Conservation (phyloP, 1,284 basidiomycete genomes). For the Sporisorium sorghi region DNA sequence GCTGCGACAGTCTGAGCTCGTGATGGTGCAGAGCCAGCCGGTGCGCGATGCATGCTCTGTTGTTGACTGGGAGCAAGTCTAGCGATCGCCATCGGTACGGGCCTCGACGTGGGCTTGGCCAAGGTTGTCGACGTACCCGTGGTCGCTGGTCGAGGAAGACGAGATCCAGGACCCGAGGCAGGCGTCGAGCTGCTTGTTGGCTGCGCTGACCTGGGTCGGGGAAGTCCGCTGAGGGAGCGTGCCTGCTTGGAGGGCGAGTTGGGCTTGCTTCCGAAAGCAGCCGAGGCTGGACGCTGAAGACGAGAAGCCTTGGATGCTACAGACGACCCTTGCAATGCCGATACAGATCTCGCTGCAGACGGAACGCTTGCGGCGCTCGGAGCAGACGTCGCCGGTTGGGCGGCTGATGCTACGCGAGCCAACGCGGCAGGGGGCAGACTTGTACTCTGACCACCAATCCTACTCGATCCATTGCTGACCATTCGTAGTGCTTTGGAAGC, state of each 20-base stretch:
- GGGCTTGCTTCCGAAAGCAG: conserved; percentile 15
- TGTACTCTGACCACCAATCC: conserved; percentile 20
- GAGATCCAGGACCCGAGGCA: conserved; percentile 25
- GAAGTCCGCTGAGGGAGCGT: conserved; percentile 30
- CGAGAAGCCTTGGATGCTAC: conserved; percentile 40
- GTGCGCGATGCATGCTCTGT: conserved; percentile 3
- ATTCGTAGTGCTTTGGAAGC: conserved; percentile 32
- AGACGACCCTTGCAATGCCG: conserved; percentile 17
- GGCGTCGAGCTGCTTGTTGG: not conserved
- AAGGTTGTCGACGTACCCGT: conserved; percentile 3
- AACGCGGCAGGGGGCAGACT: conserved; percentile 25
- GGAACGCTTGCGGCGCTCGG: not conserved
- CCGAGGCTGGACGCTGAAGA: conserved; percentile 28
- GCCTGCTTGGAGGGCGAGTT: conserved; percentile 33
- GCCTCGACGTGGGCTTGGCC: conserved; percentile 17
- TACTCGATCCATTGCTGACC: conserved; percentile 18
- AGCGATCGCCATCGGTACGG: conserved; percentile 40
- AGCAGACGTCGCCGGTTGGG: not conserved
- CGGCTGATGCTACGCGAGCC: conserved; percentile 10
- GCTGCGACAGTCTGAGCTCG: not conserved
- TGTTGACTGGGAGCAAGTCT: conserved; percentile 38
- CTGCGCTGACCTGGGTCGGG: conserved; percentile 21
- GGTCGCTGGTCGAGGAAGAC: conserved; percentile 39
- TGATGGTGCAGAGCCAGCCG: not conserved
- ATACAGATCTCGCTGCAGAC: conserved; percentile 1